phyloP scores from a whole-genome alignment of 1,284 basidiomycete genomes.

The Trichosporon coremiiforme region DNA sequence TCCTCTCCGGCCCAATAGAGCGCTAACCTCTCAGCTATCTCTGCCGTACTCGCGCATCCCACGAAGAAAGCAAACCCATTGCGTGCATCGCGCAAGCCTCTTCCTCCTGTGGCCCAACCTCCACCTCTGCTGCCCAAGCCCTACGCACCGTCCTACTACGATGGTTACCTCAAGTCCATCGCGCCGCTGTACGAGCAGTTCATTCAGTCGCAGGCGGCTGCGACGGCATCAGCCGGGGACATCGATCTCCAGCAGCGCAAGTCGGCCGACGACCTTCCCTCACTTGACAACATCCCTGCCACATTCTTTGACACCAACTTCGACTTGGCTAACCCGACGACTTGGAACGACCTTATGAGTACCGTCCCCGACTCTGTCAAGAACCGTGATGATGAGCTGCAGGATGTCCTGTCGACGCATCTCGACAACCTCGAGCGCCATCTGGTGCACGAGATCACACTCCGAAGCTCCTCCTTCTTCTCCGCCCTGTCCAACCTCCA shows the following conservation, averaged over 20 bases:
- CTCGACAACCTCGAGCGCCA: slow-evolving; percentile 94
- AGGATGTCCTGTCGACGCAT: slow-evolving; percentile 90
- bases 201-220: slow-evolving; percentile 39
- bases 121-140: slow-evolving; percentile 68
- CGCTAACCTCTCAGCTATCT: slow-evolving; percentile 61
- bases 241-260: slow-evolving; percentile 28
- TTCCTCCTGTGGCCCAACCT: slow-evolving; percentile 68
- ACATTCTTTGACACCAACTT: slow-evolving; percentile 79
- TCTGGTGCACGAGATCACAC: slow-evolving; percentile 87
- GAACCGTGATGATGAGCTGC: slow-evolving; percentile 66
- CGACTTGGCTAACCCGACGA: slow-evolving; percentile 80
- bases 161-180: slow-evolving; percentile 73
- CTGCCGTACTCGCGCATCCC: slow-evolving; percentile 79
- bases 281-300: slow-evolving; percentile 73
- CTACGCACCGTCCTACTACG: slow-evolving; percentile 64
- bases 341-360: slow-evolving; percentile 72
- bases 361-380: slow-evolving; percentile 30
- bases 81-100: slow-evolving; percentile 71
- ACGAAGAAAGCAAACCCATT: slow-evolving; percentile 80
- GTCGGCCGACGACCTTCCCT: slow-evolving; percentile 57
- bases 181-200: slow-evolving; percentile 71
- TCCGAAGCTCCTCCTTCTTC: slow-evolving; percentile 91
- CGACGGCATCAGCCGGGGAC: slow-evolving; percentile 38
- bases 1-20: background rate
- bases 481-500: slow-evolving; percentile 92